Conservation (phyloP, 1,139 yeast species). For the Yamadazyma diospyri region DNA sequence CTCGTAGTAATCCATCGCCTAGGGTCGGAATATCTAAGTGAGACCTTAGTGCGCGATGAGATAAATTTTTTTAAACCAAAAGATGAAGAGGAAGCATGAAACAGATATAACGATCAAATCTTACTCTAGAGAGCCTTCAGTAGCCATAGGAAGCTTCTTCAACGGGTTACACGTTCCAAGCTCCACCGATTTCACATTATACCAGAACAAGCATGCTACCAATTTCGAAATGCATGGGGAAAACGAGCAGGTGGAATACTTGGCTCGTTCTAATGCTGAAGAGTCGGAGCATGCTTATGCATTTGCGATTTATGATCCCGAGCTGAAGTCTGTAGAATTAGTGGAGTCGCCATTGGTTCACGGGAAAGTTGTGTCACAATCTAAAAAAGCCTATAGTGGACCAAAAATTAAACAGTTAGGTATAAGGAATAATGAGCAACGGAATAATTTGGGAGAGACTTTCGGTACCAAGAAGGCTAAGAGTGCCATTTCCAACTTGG, state of each 20-base stretch:
- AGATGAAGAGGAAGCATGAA: slow-evolving; percentile 8
- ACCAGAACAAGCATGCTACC: slow-evolving; percentile 48
- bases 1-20: slow-evolving; percentile 45
- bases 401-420: slow-evolving; percentile 61
- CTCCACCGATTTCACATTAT: slow-evolving; percentile 60
- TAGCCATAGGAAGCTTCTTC: slow-evolving; percentile 59
- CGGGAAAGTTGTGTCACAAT: slow-evolving; percentile 53
- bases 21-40: slow-evolving; percentile 1
- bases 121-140: slow-evolving; percentile 30
- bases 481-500: slow-evolving; percentile 78
- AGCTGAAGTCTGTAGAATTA: slow-evolving; percentile 55
- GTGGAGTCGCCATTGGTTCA: slow-evolving; percentile 57
- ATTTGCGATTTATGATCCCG: slow-evolving; percentile 70
- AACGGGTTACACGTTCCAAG: slow-evolving; percentile 68
- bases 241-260: slow-evolving; percentile 65
- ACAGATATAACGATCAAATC: slow-evolving; percentile 30
- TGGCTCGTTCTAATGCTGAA: slow-evolving; percentile 50
- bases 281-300: slow-evolving; percentile 40
- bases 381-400: slow-evolving; percentile 50
- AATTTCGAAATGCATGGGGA: slow-evolving; percentile 71
- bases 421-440: slow-evolving; percentile 52
- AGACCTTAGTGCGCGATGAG: slow-evolving; percentile 8
- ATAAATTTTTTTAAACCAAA: slow-evolving; percentile 6
- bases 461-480: slow-evolving; percentile 97
- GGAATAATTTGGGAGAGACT: slow-evolving; percentile 87